A percentile compares a stretch with the other conserved stretches of the same genome.
phyloP scores from a whole-genome alignment of 179 eudicot genomes.

The Actinidia chinensis region DNA sequence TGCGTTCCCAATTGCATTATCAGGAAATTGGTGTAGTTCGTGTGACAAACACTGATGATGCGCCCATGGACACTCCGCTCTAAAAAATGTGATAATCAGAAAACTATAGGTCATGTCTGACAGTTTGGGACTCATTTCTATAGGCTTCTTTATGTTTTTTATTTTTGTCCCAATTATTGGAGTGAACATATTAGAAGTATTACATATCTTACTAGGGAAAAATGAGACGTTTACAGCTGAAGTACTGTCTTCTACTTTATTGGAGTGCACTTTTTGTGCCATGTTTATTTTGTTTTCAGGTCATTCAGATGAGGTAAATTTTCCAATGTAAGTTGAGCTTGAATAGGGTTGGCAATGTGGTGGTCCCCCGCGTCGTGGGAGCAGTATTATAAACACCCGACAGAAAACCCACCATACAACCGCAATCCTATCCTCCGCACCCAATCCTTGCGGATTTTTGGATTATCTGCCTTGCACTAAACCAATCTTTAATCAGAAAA shows the following conservation, averaged over 20 bases:
- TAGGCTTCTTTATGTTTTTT: neutral
- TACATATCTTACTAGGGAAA: neutral
- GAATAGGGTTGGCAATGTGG: too few relatives aligned
- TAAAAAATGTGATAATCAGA: neutral
- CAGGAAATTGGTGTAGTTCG: neutral
- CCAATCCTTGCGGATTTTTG: too few relatives aligned
- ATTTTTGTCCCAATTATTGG: neutral
- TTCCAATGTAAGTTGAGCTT: neutral
- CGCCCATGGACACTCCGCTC: neutral
- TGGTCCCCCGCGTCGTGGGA: too few relatives aligned
- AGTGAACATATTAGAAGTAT: neutral
- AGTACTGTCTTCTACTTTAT: neutral
- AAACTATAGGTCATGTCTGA: neutral
- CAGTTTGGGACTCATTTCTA: neutral
- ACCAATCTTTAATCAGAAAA: too few relatives aligned
- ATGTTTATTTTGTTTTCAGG: neutral
- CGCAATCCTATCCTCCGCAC: too few relatives aligned
- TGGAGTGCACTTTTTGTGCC: slow-evolving; percentile 10
- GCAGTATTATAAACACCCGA: too few relatives aligned
- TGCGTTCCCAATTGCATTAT: neutral
- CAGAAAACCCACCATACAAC: too few relatives aligned
- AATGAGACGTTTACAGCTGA: neutral
- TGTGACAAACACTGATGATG: neutral
- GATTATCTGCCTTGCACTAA: too few relatives aligned
- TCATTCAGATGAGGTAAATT: slow-evolving; percentile 2